These are phyloP conservation scores for Fennellomyces sp. DNA, from an alignment of 371 early-diverging fungal genomes.

Conservation along the genomic window DNA sequence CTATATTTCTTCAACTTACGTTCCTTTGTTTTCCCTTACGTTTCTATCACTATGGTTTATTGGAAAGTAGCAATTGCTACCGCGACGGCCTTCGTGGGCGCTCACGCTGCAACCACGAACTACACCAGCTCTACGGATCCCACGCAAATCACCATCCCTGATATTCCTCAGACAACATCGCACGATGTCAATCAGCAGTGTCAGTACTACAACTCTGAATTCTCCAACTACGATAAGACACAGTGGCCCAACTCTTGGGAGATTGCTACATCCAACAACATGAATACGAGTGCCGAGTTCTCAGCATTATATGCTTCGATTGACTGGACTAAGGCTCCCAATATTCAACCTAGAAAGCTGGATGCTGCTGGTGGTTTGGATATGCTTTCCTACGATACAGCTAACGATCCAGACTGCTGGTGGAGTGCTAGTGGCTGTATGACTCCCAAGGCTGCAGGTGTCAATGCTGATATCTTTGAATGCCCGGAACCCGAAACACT, in stretches of 20 bases:
- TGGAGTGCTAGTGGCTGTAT: conserved; percentile 46
- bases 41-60: conserved; percentile 7
- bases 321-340: conserved; percentile 49
- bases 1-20: conserved; percentile 1
- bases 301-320: conserved; percentile 29
- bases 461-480: conserved; percentile 37
- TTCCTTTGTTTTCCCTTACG: conserved; percentile 14
- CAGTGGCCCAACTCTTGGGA: conserved; percentile 33
- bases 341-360: conserved; percentile 24
- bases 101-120: conserved; percentile 26
- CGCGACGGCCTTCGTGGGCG: conserved; percentile 14
- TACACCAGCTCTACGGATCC: conserved; percentile 26
- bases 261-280: conserved; percentile 31
- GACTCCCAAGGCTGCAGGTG: conserved; percentile 33
- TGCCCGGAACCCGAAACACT: conserved; percentile 51
- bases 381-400: conserved; percentile 24
- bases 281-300: conserved; percentile 35
- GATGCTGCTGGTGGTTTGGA: conserved; percentile 21
- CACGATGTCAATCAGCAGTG: conserved; percentile 23
- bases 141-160: conserved; percentile 35
- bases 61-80: conserved; percentile 18
- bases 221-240: conserved; percentile 10
- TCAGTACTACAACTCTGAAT: conserved; percentile 16
- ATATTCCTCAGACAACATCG: conserved; percentile 42
- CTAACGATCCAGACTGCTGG: conserved; percentile 50